A percentile compares a stretch with the other conserved stretches of the same genome.
Evolutionary conservation across 768 basidiomycete species (phyloP).

Genomic region (Leucocoprinus birnbaumii): DNA sequence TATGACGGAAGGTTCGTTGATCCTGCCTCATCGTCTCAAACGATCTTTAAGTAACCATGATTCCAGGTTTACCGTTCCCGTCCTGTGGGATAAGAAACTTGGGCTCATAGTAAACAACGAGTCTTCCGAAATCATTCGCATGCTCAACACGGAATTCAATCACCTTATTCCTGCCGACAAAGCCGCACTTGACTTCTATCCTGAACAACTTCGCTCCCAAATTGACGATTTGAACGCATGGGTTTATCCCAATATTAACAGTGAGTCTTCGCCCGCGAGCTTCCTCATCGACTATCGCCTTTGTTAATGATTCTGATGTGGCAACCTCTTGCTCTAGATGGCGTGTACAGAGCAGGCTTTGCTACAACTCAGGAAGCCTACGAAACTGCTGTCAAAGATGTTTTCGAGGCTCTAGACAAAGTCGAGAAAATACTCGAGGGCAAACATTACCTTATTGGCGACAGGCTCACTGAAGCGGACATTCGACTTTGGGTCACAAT

Average conservation of each 20-base stretch:
- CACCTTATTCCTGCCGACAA: constrained; percentile 63
- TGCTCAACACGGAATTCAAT: constrained; percentile 87
- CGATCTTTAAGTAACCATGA: neutral
- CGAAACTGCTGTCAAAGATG: constrained; percentile 63
- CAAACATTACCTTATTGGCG: constrained; percentile 84
- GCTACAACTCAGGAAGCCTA: constrained; percentile 82
- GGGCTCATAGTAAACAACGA: constrained; percentile 95
- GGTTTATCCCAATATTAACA: constrained; percentile 85
- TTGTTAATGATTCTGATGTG: neutral
- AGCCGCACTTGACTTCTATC: constrained; percentile 74
- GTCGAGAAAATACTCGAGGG: constrained; percentile 75
- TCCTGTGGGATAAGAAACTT: constrained; percentile 90
- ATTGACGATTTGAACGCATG: constrained; percentile 86
- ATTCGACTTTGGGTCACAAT: constrained; percentile 92
- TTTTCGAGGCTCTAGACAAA: constrained; percentile 80
- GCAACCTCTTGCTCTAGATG: constrained; percentile 41
- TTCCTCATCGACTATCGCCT: neutral
- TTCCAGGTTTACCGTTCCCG: constrained; percentile 77
- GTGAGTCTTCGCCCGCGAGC: constrained; percentile 36
- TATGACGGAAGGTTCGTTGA: constrained; percentile 67
- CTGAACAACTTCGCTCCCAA: constrained; percentile 60
- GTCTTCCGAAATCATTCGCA: constrained; percentile 90
- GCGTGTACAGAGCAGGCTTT: constrained; percentile 90
- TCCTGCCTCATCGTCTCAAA: neutral
- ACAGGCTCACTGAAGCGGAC: constrained; percentile 79